Conservation (phyloP, 176 grass and related monocot genomes). For the Chloris gayana region DNA sequence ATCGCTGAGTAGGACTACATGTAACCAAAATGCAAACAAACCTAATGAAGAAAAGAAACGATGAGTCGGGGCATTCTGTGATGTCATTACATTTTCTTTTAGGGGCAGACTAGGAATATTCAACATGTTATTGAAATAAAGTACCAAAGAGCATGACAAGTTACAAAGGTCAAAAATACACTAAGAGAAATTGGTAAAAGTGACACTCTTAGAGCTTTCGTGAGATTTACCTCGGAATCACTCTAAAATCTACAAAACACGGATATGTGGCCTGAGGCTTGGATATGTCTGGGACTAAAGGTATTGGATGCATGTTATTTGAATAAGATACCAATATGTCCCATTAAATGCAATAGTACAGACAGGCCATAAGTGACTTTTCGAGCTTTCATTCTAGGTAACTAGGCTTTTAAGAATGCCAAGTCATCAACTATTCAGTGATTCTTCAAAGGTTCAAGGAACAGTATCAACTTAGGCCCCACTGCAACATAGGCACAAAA, state of each 20-base stretch:
- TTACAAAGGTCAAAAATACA: too few relatives aligned
- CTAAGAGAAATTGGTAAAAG: not conserved
- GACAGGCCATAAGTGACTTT: not conserved
- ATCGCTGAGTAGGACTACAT: too few relatives aligned
- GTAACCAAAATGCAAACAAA: too few relatives aligned
- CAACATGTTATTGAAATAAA: not conserved
- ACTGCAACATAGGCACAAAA: not conserved
- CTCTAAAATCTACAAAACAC: too few relatives aligned
- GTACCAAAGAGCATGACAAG: too few relatives aligned
- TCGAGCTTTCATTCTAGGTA: not conserved
- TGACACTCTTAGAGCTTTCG: not conserved
- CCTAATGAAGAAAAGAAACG: too few relatives aligned
- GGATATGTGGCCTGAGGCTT: too few relatives aligned
- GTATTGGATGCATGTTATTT: not conserved
- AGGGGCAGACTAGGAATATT: not conserved
- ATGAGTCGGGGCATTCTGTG: not conserved
- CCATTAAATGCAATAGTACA: not conserved
- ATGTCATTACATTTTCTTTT: not conserved
- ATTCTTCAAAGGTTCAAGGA: not conserved
- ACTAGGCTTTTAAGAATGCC: not conserved
- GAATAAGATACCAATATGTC: not conserved
- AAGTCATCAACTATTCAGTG: not conserved
- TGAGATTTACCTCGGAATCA: not conserved
- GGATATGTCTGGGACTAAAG: too few relatives aligned
- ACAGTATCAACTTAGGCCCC: not conserved